Base-by-base conservation (phyloP, 1,284 basidiomycete species). In the Apiotrichum laibachii region DNA sequence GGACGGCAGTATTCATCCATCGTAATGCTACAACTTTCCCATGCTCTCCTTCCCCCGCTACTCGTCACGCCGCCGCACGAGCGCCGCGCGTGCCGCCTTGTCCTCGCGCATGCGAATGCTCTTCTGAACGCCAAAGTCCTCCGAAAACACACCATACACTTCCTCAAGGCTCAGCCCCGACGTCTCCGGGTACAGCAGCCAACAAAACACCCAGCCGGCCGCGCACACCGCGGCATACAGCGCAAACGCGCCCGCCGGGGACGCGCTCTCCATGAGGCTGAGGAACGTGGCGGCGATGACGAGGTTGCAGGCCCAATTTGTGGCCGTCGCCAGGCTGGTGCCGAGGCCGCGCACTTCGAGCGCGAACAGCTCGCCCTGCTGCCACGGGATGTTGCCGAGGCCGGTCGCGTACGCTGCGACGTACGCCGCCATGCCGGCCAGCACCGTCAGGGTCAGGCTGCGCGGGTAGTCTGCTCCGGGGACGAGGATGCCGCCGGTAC, bases 321-420 rank as follows among this genome's bases (percentile, higher is more conserved):
- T 86, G 5, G 88, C 86, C 0, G 89, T 91, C n/a, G 85, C 82
- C 60, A 91, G 81, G 3, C 87, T 87, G 13, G 88, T 88, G 22
- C 89, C 90, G 50, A 92, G 84, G 3, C 89, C 90, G 56, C 90
- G 85, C 10, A 90, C 88, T 80, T 89, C 87, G 33, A 89, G 82
- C 13, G 50, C 45, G 77, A 91, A 91, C 31, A 92, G 82, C 72
- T 92, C 89, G 61, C 88, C 88, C 72, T 92, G 89, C 69, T 90
- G 88, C 89, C 89, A 92, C 0, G 90, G 89, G 0, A 91, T 87
- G 69, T 90, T 91, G 10, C 85, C 85, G 10, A 88, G 76, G 0
- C 88, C 88, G 0, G 84, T 88, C 0, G 88, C 90, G 70, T 91
- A 92, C 8, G 86, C 88, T 1, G 87, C 88, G 33, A 91, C 88